Conservation (phyloP, 768 basidiomycete species). For the Asterophora parasitica region DNA sequence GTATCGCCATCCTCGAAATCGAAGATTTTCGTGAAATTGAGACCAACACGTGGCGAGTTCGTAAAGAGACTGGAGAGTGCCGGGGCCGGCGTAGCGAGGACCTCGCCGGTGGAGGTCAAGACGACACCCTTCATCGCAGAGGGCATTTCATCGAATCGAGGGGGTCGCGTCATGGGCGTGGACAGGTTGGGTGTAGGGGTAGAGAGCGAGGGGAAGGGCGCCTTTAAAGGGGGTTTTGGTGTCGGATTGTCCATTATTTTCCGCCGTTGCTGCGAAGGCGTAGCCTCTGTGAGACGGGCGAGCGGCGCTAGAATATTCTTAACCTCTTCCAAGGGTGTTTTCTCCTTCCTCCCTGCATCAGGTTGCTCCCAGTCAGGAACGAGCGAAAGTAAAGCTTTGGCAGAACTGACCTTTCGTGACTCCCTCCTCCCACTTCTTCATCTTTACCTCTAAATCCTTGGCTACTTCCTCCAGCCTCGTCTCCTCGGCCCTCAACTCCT, state of each 20-base stretch:
- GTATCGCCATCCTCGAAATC: slow-evolving; percentile 48
- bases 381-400: not conserved
- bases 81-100: slow-evolving; percentile 66
- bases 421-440: slow-evolving; percentile 37
- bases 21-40: slow-evolving; percentile 77
- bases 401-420: slow-evolving; percentile 20
- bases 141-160: slow-evolving; percentile 29
- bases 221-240: slow-evolving; percentile 19
- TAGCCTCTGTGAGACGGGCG: slow-evolving; percentile 23
- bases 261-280: slow-evolving; percentile 21
- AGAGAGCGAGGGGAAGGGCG: slow-evolving; percentile 32
- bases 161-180: slow-evolving; percentile 38
- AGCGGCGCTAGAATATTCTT: slow-evolving; percentile 62
- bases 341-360: slow-evolving; percentile 40
- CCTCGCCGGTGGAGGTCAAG: slow-evolving; percentile 73
- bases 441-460: slow-evolving; percentile 46
- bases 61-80: slow-evolving; percentile 66
- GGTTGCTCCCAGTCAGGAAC: not conserved
- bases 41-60: slow-evolving; percentile 62
- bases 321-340: slow-evolving; percentile 69
- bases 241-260: slow-evolving; percentile 19
- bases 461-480: slow-evolving; percentile 40
- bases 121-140: slow-evolving; percentile 77
- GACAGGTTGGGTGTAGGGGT: slow-evolving; percentile 24
- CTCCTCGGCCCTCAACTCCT: slow-evolving; percentile 50